Conservation (phyloP, 331 rosid species). For the Ulmus americana region DNA sequence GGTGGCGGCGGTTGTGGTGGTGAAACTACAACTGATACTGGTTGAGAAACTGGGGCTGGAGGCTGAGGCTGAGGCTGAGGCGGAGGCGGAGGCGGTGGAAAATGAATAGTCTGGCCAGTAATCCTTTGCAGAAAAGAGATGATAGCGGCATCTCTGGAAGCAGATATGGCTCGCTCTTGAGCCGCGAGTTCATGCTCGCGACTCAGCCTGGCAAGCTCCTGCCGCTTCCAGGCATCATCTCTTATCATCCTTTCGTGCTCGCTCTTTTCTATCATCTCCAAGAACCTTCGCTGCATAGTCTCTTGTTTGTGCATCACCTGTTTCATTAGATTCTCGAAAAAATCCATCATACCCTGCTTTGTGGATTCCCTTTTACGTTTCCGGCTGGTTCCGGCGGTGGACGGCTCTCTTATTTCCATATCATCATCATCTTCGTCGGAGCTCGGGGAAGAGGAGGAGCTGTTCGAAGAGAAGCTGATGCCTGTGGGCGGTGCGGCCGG, state of each 20-base stretch:
- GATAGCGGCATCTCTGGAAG: slow-evolving; percentile 41
- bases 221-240: slow-evolving; percentile 43
- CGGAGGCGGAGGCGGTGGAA: slow-evolving; percentile 26
- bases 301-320: slow-evolving; percentile 45
- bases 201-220: slow-evolving; percentile 33
- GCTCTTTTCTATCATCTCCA: slow-evolving; percentile 40
- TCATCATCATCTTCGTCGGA: slow-evolving; percentile 25
- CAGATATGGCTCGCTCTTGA: slow-evolving; percentile 36
- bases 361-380: slow-evolving; percentile 27
- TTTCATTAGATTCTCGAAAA: slow-evolving; percentile 41
- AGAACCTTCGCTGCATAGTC: slow-evolving; percentile 39
- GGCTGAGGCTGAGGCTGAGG: slow-evolving; percentile 16
- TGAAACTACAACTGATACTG: neutral
- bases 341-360: slow-evolving; percentile 34
- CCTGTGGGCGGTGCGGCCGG: neutral
- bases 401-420: slow-evolving; percentile 20
- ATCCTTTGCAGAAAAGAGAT: slow-evolving; percentile 39
- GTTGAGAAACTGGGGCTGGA: neutral
- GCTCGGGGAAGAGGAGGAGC: slow-evolving; percentile 29
- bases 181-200: slow-evolving; percentile 34
- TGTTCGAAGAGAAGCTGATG: slow-evolving; percentile 34
- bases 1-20: slow-evolving; percentile 1
- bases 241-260: slow-evolving; percentile 38
- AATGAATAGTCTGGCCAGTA: slow-evolving; percentile 37
- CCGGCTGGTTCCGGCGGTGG: slow-evolving; percentile 26